Evolutionary conservation across 306 rosid genomes (phyloP).

Genomic region (Vicia faba): DNA sequence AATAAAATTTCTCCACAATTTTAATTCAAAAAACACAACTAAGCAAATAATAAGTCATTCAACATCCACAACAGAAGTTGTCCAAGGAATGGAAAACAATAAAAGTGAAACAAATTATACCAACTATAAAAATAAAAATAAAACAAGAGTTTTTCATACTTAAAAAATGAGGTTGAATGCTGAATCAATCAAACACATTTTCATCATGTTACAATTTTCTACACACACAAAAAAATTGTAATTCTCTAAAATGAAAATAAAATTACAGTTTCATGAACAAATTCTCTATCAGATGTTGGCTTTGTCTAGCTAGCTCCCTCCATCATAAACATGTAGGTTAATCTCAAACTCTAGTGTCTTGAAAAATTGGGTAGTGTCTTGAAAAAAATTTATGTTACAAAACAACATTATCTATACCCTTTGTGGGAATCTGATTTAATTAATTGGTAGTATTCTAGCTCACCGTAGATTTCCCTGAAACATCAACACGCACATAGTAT

Average conservation of each 20-base stretch:
- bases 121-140: background rate
- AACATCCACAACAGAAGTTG: background rate
- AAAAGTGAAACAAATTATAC: background rate
- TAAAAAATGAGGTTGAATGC: background rate
- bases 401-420: slow-evolving; percentile 27
- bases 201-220: slow-evolving; percentile 11
- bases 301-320: background rate
- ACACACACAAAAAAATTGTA: slow-evolving; percentile 9
- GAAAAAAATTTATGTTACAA: background rate
- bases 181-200: background rate
- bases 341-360: background rate
- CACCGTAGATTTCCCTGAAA: slow-evolving; percentile 66
- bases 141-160: background rate
- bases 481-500: background rate
- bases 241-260: slow-evolving; percentile 11
- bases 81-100: background rate
- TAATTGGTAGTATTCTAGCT: slow-evolving; percentile 53
- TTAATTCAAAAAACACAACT: background rate
- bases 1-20: background rate
- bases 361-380: background rate
- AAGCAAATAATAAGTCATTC: background rate
- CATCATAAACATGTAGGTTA: background rate
- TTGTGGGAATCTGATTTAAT: slow-evolving; percentile 38
- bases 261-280: slow-evolving; percentile 5
- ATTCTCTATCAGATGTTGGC: background rate